These are phyloP conservation scores for Lichina pygmaea DNA, from an alignment of 495 filamentous ascomycete genomes.

Conservation along the genomic window DNA sequence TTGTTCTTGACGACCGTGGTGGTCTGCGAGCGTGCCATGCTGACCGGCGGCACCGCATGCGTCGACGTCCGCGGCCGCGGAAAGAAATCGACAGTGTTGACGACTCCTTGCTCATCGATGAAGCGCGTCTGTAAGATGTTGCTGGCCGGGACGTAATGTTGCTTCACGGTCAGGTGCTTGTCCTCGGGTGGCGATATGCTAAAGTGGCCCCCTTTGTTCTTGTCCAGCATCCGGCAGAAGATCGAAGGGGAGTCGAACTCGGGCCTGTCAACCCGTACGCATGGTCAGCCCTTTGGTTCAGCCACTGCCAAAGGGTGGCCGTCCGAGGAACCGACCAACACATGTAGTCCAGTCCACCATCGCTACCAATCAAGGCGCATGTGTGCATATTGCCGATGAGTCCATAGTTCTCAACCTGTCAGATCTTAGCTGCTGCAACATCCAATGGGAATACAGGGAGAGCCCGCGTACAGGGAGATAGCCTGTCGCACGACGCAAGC, in stretches of 20 bases:
- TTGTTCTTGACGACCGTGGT: slow-evolving; percentile 11
- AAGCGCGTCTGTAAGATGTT: slow-evolving; percentile 46
- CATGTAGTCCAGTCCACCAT: slow-evolving; percentile 48
- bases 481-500: not conserved
- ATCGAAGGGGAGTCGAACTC: slow-evolving; percentile 10
- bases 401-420: slow-evolving; percentile 46
- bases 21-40: slow-evolving; percentile 3
- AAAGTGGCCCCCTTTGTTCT: slow-evolving; percentile 43
- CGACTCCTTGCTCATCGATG: slow-evolving; percentile 41
- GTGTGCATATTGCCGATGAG: slow-evolving; percentile 55
- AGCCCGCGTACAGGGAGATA: not conserved
- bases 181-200: slow-evolving; percentile 25
- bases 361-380: slow-evolving; percentile 43
- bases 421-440: not conserved
- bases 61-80: slow-evolving; percentile 25
- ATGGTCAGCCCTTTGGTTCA: not conserved
- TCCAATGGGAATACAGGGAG: not conserved
- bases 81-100: slow-evolving; percentile 47
- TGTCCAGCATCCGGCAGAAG: slow-evolving; percentile 30
- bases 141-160: slow-evolving; percentile 40
- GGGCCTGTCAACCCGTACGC: slow-evolving; percentile 3
- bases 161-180: slow-evolving; percentile 30
- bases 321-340: slow-evolving; percentile 26
- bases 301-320: not conserved
- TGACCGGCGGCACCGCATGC: not conserved